Evolutionary conservation across 1,284 basidiomycete species (phyloP), one percentile per base, ranked within the genome.

Genomic region (Pseudomicrostroma phylloplanum): DNA sequence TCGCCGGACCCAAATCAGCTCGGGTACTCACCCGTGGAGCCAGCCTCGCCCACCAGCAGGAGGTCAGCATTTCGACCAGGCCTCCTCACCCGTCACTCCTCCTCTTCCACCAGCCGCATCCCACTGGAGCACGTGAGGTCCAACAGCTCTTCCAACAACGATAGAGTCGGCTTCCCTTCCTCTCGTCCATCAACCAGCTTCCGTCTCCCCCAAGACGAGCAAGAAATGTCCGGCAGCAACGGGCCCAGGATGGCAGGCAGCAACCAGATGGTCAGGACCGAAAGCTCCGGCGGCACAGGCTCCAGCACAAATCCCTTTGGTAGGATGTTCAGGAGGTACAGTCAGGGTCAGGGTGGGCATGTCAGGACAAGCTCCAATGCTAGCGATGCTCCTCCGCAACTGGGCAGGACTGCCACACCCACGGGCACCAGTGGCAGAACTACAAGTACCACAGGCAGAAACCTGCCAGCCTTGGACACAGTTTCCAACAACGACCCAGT

Each of bases 241-340:
- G 51, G 25, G 6, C 51, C 51, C 51, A 25, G 13, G 21, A 54
- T 54, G 51, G 21, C n/a, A 3, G 30, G 30, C 30, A 36, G 30
- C 30, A 36, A 36, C 9, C 25, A 19, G 17, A 54, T 54, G 51
- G 26, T 25, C 21, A 54, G 51, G 51, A 54, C 51, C 19, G 13
- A 25, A 19, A 54, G 51, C 21, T 21, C 21, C 17, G 25, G 21
- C 21, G 51, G 17, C 2, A 25, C 13, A 15, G 51, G 67, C 59
- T 59, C 21, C 2, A 30, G 48, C 15, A 42, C 46, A n/a, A 55
- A 40, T n/a, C 54, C 72, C 3, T 66, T 74, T 41, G 71, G 73
- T 25, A 63, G 71, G 43, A 72, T 72, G 69, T 72, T 73, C 56
- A 62, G 73, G n/a, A 62, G 73, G 12, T 73, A 73, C 63, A 70